Base-by-base conservation (phyloP, 257 asterid species). In the Forsythia viridissima region DNA sequence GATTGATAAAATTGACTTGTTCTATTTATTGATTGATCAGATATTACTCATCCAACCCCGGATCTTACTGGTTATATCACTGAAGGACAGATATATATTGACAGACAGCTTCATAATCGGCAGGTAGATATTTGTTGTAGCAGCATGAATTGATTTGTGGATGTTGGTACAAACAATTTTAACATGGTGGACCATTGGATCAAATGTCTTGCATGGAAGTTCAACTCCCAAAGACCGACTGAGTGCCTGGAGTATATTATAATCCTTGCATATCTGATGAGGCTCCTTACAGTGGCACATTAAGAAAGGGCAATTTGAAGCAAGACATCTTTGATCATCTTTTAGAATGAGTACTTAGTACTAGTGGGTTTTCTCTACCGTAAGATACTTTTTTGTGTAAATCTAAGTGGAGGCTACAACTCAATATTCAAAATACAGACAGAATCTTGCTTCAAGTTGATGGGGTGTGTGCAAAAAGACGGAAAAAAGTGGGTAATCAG, bases 51-150 rank as follows among this genome's bases (percentile, higher is more conserved):
- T 90, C 99, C 99, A 72, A 96, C 99, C 74, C 99, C 99, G 63
- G 99, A 96, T 96, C 97, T 96, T 80, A 94, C 99, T 2, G 99
- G 99, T 75, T 96, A 96, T 81, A 96, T 96, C 84, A 96, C 99
- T 3, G 99, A 96, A 84, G 99, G 99, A 70, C 99, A 96, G 91
- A 92, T 96, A 81, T 96, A 96, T 72, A 92, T 96, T 70, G 99
- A 96, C 89, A 88, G 99, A 80, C 99, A 96, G 88, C 98, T 96
- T 79, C 81, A 89, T 18, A 89, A 87, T 82, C 84, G 93, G 44
- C 93, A 89, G 93, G 93, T 89, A 70, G 36, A 48, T 66, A 74
- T 63, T 30, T 79, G 44, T 73, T 52, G 43, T 59, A 24, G 74
- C 70, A 57, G 40, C 67, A 59, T 59, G 76, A 63, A 30, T 68